Percentiles rank a stretch among this genome's conserved stretches.
phyloP scores from a whole-genome alignment of 2,329 filamentous ascomycete species.

The Aspergillus caelatus region DNA sequence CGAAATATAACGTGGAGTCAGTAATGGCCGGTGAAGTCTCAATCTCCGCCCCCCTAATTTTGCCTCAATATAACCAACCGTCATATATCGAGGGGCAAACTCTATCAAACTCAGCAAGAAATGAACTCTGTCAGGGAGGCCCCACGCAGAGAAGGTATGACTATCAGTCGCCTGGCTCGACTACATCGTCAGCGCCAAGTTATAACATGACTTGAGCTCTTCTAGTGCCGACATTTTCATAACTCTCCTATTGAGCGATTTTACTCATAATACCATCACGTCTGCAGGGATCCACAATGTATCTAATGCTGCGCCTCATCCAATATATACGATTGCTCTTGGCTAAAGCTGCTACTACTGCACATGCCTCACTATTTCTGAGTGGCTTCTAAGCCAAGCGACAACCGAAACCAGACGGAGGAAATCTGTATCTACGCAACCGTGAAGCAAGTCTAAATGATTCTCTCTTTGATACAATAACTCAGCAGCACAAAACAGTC shows the following conservation, averaged over 20 bases:
- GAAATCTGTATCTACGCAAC: background rate
- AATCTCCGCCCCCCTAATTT: too few relatives aligned
- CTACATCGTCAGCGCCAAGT: too few relatives aligned
- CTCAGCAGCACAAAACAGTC: too few relatives aligned
- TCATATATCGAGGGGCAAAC: too few relatives aligned
- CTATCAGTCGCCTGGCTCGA: too few relatives aligned
- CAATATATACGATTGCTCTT: background rate
- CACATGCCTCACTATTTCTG: background rate
- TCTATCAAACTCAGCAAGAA: too few relatives aligned
- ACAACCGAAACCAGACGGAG: background rate
- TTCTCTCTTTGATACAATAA: too few relatives aligned
- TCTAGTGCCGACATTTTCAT: background rate
- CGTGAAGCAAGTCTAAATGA: too few relatives aligned
- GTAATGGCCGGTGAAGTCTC: background rate
- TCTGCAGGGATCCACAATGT: background rate
- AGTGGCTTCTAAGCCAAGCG: background rate
- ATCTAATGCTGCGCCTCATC: background rate
- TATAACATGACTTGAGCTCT: too few relatives aligned
- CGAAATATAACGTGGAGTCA: background rate
- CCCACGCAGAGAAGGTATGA: too few relatives aligned
- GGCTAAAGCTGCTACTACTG: background rate
- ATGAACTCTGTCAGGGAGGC: too few relatives aligned
- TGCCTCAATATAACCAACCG: too few relatives aligned
- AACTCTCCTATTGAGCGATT: background rate
- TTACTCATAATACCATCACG: background rate